phyloP scores from a whole-genome alignment of 169 alveolate genomes.

The Perkinsus marinus region DNA sequence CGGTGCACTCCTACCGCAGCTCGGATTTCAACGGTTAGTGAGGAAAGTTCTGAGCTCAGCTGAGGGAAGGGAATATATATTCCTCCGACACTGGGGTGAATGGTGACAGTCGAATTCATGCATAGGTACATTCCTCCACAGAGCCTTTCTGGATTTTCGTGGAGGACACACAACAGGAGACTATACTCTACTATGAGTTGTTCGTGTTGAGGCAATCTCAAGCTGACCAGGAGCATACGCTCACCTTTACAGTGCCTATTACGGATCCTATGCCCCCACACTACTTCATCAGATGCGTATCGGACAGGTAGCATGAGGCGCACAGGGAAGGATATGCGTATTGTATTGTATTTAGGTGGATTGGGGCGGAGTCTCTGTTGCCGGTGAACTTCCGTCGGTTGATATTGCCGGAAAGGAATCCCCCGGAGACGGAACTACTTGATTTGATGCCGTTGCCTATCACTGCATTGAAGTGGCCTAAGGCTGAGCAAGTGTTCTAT shows the following conservation, averaged over 20 bases:
- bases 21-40: too few relatives aligned
- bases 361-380: slow-evolving; percentile 54
- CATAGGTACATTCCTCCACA: slow-evolving; percentile 73
- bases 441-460: slow-evolving; percentile 87
- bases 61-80: too few relatives aligned
- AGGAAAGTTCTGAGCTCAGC: too few relatives aligned
- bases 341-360: slow-evolving; percentile 50
- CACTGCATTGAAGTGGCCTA: slow-evolving; percentile 58
- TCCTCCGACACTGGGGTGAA: not conserved
- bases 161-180: slow-evolving; percentile 90
- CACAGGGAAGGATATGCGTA: not conserved
- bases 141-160: slow-evolving; percentile 91
- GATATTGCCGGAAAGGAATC: slow-evolving; percentile 78
- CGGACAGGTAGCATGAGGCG: slow-evolving; percentile 74
- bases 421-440: slow-evolving; percentile 80
- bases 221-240: slow-evolving; percentile 56
- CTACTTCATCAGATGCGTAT: slow-evolving; percentile 85
- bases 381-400: slow-evolving; percentile 72
- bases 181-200: slow-evolving; percentile 79
- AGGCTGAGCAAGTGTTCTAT: slow-evolving; percentile 57
- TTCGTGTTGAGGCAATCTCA: slow-evolving; percentile 24
- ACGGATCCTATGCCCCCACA: slow-evolving; percentile 89
- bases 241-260: slow-evolving; percentile 87
- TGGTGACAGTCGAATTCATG: not conserved
- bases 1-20: too few relatives aligned